A percentile compares a stretch with the other conserved stretches of the same genome.
Evolutionary conservation across 768 basidiomycete genomes (phyloP).

Genomic region (Termitomyces heimii): DNA sequence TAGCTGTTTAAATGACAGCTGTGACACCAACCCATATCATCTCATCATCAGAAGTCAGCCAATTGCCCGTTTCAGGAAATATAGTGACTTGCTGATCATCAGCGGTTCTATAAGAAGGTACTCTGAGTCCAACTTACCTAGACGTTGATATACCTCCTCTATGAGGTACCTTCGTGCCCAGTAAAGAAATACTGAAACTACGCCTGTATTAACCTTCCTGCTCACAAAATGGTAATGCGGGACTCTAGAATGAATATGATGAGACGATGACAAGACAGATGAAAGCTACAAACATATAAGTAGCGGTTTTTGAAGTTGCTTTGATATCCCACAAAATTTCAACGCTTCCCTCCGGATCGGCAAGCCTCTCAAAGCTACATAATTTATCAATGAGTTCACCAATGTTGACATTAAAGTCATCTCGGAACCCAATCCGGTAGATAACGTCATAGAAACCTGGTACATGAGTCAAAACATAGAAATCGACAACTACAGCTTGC

Average conservation of each 20-base stretch:
- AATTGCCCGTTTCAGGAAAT: constrained; percentile 59
- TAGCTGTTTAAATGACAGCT: constrained; percentile 35
- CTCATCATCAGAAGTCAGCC: constrained; percentile 54
- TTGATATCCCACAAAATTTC: constrained; percentile 35
- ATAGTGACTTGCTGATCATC: constrained; percentile 34
- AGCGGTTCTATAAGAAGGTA: background rate
- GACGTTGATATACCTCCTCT: constrained; percentile 56
- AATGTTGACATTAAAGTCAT: constrained; percentile 46
- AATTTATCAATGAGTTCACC: constrained; percentile 46
- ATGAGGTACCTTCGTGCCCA: constrained; percentile 46
- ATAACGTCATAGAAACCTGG: constrained; percentile 57
- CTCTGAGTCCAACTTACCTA: constrained; percentile 29
- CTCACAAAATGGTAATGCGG: constrained; percentile 55
- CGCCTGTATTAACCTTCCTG: constrained; percentile 27
- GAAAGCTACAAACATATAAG: constrained; percentile 46
- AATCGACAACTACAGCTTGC: background rate
- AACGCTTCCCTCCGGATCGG: constrained; percentile 26
- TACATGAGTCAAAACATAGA: background rate
- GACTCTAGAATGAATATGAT: constrained; percentile 28
- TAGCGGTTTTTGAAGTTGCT: constrained; percentile 31
- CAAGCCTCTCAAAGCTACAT: constrained; percentile 38
- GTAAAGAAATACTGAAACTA: constrained; percentile 26
- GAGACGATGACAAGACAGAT: background rate
- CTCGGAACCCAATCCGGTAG: constrained; percentile 59
- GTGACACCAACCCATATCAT: constrained; percentile 56